Evolutionary conservation across 805 yeast genomes (phyloP).

Genomic region (Suhomyces prunicola): DNA sequence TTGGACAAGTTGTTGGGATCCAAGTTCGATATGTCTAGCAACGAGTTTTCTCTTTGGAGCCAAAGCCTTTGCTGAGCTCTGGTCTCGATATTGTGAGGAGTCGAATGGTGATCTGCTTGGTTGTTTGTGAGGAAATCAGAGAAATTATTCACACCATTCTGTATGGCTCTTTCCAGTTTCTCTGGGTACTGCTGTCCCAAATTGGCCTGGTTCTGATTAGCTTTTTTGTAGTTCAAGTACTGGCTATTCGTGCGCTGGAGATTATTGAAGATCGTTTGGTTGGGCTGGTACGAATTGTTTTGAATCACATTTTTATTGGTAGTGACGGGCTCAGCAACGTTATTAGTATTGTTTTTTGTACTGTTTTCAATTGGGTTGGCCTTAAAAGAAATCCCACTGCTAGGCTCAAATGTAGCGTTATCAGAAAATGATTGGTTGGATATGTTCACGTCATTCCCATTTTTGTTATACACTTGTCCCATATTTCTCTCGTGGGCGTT

Average conservation of each 20-base stretch:
- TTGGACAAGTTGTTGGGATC: conserved; percentile 31
- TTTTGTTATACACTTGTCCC: conserved; percentile 7
- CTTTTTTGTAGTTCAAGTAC: conserved; percentile 25
- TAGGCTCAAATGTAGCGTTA: conserved; percentile 14
- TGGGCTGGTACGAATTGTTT: conserved; percentile 40
- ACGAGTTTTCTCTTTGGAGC: conserved; percentile 75
- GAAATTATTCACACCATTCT: conserved; percentile 28
- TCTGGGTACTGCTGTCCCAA: conserved; percentile 1
- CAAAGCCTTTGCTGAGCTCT: conserved; percentile 83
- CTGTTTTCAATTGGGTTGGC: conserved; percentile 24
- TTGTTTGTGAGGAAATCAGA: conserved; percentile 24
- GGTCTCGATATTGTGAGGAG: conserved; percentile 39
- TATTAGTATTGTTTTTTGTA: neutral
- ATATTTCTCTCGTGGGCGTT: conserved; percentile 4
- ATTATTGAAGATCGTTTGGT: conserved; percentile 41
- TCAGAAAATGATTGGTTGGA: conserved; percentile 8
- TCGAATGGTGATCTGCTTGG: conserved; percentile 6
- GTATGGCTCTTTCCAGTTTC: conserved; percentile 5
- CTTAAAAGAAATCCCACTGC: conserved; percentile 33
- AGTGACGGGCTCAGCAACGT: conserved; percentile 29
- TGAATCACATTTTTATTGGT: conserved; percentile 31
- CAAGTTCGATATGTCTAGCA: conserved; percentile 50
- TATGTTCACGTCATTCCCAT: neutral
- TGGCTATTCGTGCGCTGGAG: conserved; percentile 39
- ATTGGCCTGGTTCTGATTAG: conserved; percentile 2